Percentiles rank a stretch among this genome's conserved stretches.
phyloP scores from a whole-genome alignment of 2,329 filamentous ascomycete genomes.

The Ceratocystis alfenasii region DNA sequence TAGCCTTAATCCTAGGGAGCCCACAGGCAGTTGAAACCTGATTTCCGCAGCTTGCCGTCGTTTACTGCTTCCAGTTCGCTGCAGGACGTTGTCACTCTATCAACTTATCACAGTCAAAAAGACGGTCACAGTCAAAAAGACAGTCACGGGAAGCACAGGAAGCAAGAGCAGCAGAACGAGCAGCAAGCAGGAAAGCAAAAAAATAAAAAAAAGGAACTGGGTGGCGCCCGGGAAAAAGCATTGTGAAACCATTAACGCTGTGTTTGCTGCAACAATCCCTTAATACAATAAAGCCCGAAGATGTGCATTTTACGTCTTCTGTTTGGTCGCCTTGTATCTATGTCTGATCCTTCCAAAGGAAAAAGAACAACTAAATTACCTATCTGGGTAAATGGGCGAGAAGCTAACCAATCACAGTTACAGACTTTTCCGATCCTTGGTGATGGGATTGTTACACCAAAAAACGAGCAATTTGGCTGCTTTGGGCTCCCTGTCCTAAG shows the following conservation, averaged over 20 bases:
- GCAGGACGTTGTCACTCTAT: neutral
- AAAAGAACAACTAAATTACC: slow-evolving; percentile 2
- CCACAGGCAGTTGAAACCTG: neutral
- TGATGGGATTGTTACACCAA: slow-evolving; percentile 4
- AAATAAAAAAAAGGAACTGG: neutral
- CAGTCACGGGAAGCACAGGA: neutral
- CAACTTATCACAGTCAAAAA: neutral
- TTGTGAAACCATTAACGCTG: slow-evolving; percentile 10
- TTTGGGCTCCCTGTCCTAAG: neutral
- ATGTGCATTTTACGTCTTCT: neutral
- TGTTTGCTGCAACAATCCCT: slow-evolving; percentile 7
- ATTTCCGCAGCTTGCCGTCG: neutral
- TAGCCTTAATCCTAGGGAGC: neutral
- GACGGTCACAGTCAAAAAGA: neutral
- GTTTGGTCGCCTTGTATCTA: neutral
- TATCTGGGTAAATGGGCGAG: neutral
- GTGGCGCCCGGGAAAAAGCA: neutral
- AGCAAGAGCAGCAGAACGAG: neutral
- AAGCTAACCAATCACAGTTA: neutral
- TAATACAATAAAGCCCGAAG: slow-evolving; percentile 5
- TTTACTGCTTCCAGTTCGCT: neutral
- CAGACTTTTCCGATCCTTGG: neutral
- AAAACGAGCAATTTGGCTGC: neutral
- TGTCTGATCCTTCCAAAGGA: neutral
- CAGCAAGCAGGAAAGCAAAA: neutral